Evolutionary conservation across 2,329 filamentous ascomycete species (phyloP), one percentile per base, ranked within the genome.

Genomic region (Aspergillus hortae): DNA sequence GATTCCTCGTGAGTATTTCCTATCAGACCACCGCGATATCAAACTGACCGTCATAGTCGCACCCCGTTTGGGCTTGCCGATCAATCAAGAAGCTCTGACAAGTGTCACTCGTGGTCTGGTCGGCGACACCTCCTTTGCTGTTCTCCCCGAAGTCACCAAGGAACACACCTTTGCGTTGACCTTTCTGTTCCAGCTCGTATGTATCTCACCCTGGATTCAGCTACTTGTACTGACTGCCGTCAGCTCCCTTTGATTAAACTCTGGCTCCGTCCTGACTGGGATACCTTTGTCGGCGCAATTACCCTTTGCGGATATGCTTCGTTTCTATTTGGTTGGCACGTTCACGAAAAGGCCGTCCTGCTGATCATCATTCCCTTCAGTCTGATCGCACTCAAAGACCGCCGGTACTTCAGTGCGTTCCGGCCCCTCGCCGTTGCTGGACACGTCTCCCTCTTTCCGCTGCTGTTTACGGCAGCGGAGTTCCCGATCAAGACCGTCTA

Each of bases 291-390:
- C 40, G 90, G 90, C 3, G 87, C 90, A 0, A 82, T 96, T 42
- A 96, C 92, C 0, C 83, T 97, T 14, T 97, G 94, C 66, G 94
- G 90, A 53, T 99, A 96, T 67, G 89, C 92, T 0, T 96, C 92
- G 0, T 99, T 99, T 74, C 80, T 99, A 9, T 97, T 97, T 62
- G 92, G 94, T 51, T 99, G 92, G 91, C 94, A 99, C 67, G 94
- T 99, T 7, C 94, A 99, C 64, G 94, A 99, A 68, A 99, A 99
- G 73, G 94, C 94, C 1, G 89, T 99, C 52, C 81, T 99, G 19
- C 82, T 97, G 17, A 88, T 97, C 66, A 91, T 99, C 59, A 89
- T 97, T 45, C 94, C 94, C 0, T 97, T 97, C 77, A 95, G 89
- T 61, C 81, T 99, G 55, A 87, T 97, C 54, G 92, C 92, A 0